Percentiles rank a stretch among this genome's conserved stretches.
phyloP scores from a whole-genome alignment of 2,329 filamentous ascomycete genomes.

The Stachybotrys chartarum region DNA sequence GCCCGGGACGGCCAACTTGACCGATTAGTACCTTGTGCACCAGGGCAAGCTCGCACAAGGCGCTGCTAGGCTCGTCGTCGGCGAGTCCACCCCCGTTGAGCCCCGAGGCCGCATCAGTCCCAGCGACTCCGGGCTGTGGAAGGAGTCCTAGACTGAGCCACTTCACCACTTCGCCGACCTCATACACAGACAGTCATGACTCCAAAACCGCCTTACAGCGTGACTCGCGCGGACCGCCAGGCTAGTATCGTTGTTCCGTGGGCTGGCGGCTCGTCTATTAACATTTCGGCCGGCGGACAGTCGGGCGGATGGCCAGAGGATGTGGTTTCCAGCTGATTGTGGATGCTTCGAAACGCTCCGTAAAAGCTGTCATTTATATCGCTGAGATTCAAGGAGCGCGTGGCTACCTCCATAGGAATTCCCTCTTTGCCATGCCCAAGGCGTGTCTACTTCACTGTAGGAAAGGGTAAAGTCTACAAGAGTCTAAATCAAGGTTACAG shows the following conservation, averaged over 20 bases:
- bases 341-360: conserved; percentile 48
- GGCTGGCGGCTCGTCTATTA: conserved; percentile 43
- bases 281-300: conserved; percentile 44
- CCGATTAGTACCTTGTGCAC: conserved; percentile 76
- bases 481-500: conserved; percentile 13
- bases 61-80: conserved; percentile 65
- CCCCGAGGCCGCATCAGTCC: conserved; percentile 78
- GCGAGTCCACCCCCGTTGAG: conserved; percentile 72
- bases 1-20: conserved; percentile 58
- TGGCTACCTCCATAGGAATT: conserved; percentile 61
- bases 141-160: conserved; percentile 71
- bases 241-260: conserved; percentile 56
- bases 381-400: conserved; percentile 64
- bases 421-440: conserved; percentile 54
- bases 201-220: conserved; percentile 71
- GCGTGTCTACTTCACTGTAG: conserved; percentile 18
- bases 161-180: conserved; percentile 69
- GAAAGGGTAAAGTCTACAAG: background rate
- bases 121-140: conserved; percentile 73
- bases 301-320: conserved; percentile 51
- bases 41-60: conserved; percentile 70
- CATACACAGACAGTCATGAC: conserved; percentile 61
- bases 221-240: conserved; percentile 73
- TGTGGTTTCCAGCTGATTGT: conserved; percentile 53
- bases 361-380: conserved; percentile 66